Evolutionary conservation across 139 green algal species (phyloP).

Genomic region (Micromonas pusilla): DNA sequence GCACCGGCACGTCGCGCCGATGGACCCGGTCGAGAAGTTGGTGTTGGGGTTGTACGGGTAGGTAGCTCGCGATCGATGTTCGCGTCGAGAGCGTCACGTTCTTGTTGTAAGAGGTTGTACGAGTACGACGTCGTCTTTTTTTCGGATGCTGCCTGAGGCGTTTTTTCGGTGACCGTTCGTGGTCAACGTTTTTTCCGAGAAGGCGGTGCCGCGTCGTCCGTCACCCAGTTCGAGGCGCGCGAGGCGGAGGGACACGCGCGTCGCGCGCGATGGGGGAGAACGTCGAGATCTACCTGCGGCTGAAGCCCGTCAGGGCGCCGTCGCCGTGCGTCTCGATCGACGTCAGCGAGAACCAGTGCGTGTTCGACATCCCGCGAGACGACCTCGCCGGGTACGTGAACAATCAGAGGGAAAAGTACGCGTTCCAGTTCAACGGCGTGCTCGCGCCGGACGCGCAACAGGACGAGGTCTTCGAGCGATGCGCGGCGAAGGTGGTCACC

Average conservation of each 20-base stretch:
- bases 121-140: too few relatives aligned
- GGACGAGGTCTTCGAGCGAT: slow-evolving; percentile 67
- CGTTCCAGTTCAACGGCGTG: slow-evolving; percentile 75
- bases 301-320: not conserved
- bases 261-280: too few relatives aligned
- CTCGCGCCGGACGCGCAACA: slow-evolving; percentile 67
- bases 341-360: not conserved
- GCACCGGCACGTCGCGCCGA: not conserved
- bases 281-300: not conserved
- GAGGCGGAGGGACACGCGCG: too few relatives aligned
- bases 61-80: not conserved
- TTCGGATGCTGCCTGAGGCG: too few relatives aligned
- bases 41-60: slow-evolving; percentile 3
- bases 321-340: not conserved
- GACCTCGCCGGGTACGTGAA: not conserved
- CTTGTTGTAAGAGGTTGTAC: too few relatives aligned
- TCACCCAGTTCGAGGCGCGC: too few relatives aligned
- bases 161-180: too few relatives aligned
- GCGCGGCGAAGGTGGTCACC: slow-evolving; percentile 49
- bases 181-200: too few relatives aligned
- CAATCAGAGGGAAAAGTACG: slow-evolving; percentile 54
- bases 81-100: too few relatives aligned
- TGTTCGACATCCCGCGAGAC: not conserved
- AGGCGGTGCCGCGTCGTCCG: not conserved
- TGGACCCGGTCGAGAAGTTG: slow-evolving; percentile 15